Base-by-base conservation (phyloP, 768 basidiomycete genomes). In the Trametes villosa region DNA sequence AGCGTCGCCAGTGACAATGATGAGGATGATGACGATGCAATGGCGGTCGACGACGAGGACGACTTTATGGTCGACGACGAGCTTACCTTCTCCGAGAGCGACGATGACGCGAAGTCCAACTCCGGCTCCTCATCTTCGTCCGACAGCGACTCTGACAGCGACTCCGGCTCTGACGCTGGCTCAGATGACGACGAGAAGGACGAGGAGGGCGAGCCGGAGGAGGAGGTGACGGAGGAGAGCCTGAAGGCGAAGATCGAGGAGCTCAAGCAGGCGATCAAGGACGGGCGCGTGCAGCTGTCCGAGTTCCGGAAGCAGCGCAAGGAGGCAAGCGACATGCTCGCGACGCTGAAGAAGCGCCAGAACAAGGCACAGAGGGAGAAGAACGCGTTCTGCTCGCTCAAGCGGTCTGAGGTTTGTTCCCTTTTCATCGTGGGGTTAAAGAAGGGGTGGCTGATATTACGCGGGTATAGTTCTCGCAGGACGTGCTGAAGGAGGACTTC, bases 401-500 rank as follows among this genome's bases (percentile, higher is more conserved):
- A 81, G 68, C 78, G 85, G 6, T 84, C 83, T 3, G 82, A 84
- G 73, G 84, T 84, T 47, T 50, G 46, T 52, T 17, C 11, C 34
- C 34, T 8, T 12, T 27, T 47, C 52, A 24, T 8, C 3, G n/a
- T 7, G 15, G 18, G 6, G 9, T 20, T 45, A 17, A 18, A 26
- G 5, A 33, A 26, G 44, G 45, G 7, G 49, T 24, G 36, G 15
- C n/a, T 46, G 56, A 41, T 64, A 13, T 60, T 30, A 41, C 38
- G 26, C 30, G 20, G 18, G 8, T 20, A 0, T 44, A 86, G 83
- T 86, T 78, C 63, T 85, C 85, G 27, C 76, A 78, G 17, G 82
- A 82, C 47, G 79, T 83, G 6, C 68, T 86, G 45, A 85, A 85
- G 63, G 81, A 83, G 62, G 85, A 86, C 60, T 86, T 87, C 70